These are phyloP conservation scores for Zizania latifolia DNA, from an alignment of 176 grass and related monocot genomes.

Conservation along the genomic window DNA sequence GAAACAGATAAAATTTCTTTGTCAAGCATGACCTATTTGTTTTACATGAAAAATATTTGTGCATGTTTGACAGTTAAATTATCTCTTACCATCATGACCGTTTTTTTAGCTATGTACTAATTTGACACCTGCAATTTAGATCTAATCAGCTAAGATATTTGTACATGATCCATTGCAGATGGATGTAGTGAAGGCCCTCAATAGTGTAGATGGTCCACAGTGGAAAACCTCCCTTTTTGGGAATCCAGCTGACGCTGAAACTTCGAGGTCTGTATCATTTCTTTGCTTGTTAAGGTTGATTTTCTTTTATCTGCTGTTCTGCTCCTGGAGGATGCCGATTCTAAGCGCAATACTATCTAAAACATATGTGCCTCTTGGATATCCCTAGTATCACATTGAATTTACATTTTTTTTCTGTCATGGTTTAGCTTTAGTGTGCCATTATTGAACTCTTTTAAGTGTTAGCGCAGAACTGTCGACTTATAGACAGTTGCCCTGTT, in stretches of 20 bases:
- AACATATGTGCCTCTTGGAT: neutral
- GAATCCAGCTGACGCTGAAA: slow-evolving; percentile 91
- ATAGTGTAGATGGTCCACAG: slow-evolving; percentile 83
- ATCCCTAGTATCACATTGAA: neutral
- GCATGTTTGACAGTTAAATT: slow-evolving; percentile 10
- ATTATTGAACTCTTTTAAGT: neutral
- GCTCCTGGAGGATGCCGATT: neutral
- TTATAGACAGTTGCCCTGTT: neutral
- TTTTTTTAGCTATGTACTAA: neutral
- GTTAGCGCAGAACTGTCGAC: neutral
- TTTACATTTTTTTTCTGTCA: slow-evolving; percentile 12
- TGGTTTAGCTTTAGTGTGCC: neutral
- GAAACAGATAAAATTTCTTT: neutral
- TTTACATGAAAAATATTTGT: slow-evolving; percentile 12
- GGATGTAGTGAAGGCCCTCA: slow-evolving; percentile 91
- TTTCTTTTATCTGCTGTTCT: slow-evolving; percentile 18
- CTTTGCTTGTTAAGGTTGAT: slow-evolving; percentile 11
- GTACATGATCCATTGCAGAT: slow-evolving; percentile 44
- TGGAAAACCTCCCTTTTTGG: slow-evolving; percentile 96
- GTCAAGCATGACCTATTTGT: neutral
- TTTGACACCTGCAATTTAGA: neutral
- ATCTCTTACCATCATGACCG: neutral
- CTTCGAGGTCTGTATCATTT: slow-evolving; percentile 57
- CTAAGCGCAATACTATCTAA: slow-evolving; percentile 14
- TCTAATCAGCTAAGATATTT: slow-evolving; percentile 19